Evolutionary conservation across 1,284 basidiomycete genomes (phyloP).

Genomic region (Tausonia pullulans): DNA sequence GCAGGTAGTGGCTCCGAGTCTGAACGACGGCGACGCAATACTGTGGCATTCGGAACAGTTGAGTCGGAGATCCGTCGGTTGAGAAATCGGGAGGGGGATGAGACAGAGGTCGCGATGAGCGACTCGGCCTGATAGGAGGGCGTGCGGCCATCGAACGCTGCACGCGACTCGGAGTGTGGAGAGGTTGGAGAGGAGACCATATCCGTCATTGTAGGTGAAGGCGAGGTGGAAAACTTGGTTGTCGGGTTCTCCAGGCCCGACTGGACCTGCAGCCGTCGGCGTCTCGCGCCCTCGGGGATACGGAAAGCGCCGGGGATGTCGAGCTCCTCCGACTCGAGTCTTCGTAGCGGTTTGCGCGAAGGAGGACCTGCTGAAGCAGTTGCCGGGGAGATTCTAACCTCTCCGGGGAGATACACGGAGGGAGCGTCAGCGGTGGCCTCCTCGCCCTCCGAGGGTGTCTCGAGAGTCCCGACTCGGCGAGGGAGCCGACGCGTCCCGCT

Average conservation of each 20-base stretch:
- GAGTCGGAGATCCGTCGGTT: no score
- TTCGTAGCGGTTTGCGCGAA: not conserved
- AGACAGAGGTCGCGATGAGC: no score
- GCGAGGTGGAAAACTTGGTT: no score
- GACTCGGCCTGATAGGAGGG: no score
- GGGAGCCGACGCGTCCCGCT: conserved; percentile 38
- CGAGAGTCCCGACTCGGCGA: conserved; percentile 20
- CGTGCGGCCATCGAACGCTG: no score
- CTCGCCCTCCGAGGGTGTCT: not conserved
- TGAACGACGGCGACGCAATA: not conserved
- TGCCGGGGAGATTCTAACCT: not conserved
- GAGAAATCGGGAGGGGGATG: no score
- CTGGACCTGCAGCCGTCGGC: not conserved
- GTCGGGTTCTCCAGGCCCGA: not conserved
- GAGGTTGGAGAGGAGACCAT: no score
- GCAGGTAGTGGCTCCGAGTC: conserved; percentile 9
- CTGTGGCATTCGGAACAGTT: not conserved
- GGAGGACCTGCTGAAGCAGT: not conserved
- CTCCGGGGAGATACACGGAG: not conserved
- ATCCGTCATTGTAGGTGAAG: no score
- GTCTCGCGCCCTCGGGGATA: not conserved
- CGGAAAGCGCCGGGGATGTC: not conserved
- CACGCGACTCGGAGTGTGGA: no score
- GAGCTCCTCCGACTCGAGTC: not conserved
- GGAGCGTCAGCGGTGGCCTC: not conserved